Conservation (phyloP, 495 filamentous ascomycete genomes). For the Hypoxylon rickii region DNA sequence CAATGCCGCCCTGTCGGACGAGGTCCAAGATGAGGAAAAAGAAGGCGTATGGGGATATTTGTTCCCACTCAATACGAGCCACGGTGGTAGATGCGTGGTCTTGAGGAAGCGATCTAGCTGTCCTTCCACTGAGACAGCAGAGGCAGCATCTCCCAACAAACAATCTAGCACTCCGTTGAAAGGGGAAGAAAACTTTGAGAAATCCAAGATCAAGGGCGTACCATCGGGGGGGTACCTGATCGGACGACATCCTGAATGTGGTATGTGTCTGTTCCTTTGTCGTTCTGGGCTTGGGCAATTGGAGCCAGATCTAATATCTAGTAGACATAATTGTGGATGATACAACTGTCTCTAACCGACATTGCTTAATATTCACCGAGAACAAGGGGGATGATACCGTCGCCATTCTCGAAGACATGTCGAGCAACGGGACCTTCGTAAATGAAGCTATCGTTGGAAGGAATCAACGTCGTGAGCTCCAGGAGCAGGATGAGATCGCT, state of each 20-base stretch:
- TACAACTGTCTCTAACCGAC: conserved; percentile 90
- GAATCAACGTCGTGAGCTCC: conserved; percentile 85
- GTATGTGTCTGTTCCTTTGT: conserved; percentile 54
- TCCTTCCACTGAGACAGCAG: conserved; percentile 52
- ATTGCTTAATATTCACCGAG: conserved; percentile 89
- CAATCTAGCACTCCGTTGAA: conserved; percentile 48
- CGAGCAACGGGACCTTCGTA: conserved; percentile 94
- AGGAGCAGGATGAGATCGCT: conserved; percentile 87
- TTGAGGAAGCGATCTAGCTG: conserved; percentile 71
- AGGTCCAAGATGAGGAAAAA: conserved; percentile 82
- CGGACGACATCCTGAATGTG: conserved; percentile 92
- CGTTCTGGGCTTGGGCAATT: not conserved
- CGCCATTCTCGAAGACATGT: conserved; percentile 89
- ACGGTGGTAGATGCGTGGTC: conserved; percentile 69
- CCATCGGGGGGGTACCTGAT: conserved; percentile 87
- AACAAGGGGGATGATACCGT: conserved; percentile 77
- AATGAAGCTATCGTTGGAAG: conserved; percentile 90
- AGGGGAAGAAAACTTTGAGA: conserved; percentile 63
- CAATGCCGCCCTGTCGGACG: conserved; percentile 72
- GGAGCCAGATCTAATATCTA: conserved; percentile 22
- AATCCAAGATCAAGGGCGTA: conserved; percentile 57
- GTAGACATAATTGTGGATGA: conserved; percentile 79
- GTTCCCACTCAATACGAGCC: conserved; percentile 72
- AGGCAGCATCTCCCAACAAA: conserved; percentile 20
- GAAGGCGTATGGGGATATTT: conserved; percentile 97